phyloP scores from a whole-genome alignment of 176 grass and related monocot species.

The Puya raimondii region DNA sequence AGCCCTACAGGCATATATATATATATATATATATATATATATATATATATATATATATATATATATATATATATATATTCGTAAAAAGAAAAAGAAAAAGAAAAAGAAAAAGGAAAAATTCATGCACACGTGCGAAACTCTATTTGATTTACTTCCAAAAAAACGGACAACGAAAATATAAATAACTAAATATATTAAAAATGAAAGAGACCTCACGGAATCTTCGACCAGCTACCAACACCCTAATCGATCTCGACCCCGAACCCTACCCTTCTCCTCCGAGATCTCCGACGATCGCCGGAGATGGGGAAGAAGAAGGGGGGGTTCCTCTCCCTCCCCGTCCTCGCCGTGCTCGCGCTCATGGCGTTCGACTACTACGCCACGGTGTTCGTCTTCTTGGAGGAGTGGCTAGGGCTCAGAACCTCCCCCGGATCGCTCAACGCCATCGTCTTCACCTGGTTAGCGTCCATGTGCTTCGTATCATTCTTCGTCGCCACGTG shows the following conservation, averaged over 20 bases:
- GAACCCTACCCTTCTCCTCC: slow-evolving; percentile 4
- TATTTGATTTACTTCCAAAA: no score
- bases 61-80: no score
- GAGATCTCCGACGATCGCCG: slow-evolving; percentile 7
- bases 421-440: slow-evolving; percentile 41
- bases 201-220: no score
- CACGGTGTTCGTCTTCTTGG: slow-evolving; percentile 68
- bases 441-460: slow-evolving; percentile 44
- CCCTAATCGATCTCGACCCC: not conserved
- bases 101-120: no score
- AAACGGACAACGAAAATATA: no score
- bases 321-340: slow-evolving; percentile 21
- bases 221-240: no score
- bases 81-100: no score
- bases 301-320: slow-evolving; percentile 48
- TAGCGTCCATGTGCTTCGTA: slow-evolving; percentile 49
- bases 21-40: no score
- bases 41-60: no score
- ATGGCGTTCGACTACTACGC: slow-evolving; percentile 56
- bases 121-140: no score
- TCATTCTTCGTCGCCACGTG: slow-evolving; percentile 54
- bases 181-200: no score
- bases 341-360: slow-evolving; percentile 28
- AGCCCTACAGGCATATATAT: no score
- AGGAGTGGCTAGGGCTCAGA: slow-evolving; percentile 64